A percentile compares a stretch with the other conserved stretches of the same genome.
Conservation (phyloP, 306 rosid genomes). For the Casuarina glauca region DNA sequence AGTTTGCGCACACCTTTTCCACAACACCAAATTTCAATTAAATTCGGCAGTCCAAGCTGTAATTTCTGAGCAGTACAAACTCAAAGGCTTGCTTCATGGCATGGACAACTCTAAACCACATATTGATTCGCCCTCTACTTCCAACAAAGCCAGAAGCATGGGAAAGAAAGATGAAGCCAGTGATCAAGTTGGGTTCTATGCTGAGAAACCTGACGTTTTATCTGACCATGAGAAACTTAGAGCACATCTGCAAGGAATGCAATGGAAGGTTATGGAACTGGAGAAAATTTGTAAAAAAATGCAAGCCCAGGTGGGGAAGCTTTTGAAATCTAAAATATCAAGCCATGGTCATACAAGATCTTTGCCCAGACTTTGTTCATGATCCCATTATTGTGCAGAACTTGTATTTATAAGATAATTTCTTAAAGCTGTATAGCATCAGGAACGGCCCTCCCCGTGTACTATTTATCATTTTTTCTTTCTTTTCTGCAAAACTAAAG, state of each 20-base stretch:
- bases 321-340: slow-evolving; percentile 63
- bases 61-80: slow-evolving; percentile 63
- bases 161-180: slow-evolving; percentile 44
- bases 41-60: slow-evolving; percentile 63
- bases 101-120: slow-evolving; percentile 39
- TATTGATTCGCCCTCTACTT: slow-evolving; percentile 39
- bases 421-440: slow-evolving; percentile 47
- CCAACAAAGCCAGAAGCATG: slow-evolving; percentile 28
- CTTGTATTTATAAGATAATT: slow-evolving; percentile 23
- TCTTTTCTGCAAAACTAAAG: slow-evolving; percentile 28
- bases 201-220: slow-evolving; percentile 53
- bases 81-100: slow-evolving; percentile 51
- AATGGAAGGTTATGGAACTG: slow-evolving; percentile 82
- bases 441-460: slow-evolving; percentile 31
- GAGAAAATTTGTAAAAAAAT: slow-evolving; percentile 80
- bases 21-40: slow-evolving; percentile 67
- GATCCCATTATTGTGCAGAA: slow-evolving; percentile 6
- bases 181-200: slow-evolving; percentile 59
- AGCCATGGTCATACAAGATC: slow-evolving; percentile 58
- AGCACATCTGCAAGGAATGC: slow-evolving; percentile 87
- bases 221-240: slow-evolving; percentile 59
- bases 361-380: slow-evolving; percentile 88
- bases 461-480: slow-evolving; percentile 24
- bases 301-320: slow-evolving; percentile 77
- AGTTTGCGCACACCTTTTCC: slow-evolving; percentile 56